These are phyloP conservation scores for Hawksworthiomyces lignivorus DNA, from an alignment of 2,329 filamentous ascomycete genomes.

Conservation along the genomic window DNA sequence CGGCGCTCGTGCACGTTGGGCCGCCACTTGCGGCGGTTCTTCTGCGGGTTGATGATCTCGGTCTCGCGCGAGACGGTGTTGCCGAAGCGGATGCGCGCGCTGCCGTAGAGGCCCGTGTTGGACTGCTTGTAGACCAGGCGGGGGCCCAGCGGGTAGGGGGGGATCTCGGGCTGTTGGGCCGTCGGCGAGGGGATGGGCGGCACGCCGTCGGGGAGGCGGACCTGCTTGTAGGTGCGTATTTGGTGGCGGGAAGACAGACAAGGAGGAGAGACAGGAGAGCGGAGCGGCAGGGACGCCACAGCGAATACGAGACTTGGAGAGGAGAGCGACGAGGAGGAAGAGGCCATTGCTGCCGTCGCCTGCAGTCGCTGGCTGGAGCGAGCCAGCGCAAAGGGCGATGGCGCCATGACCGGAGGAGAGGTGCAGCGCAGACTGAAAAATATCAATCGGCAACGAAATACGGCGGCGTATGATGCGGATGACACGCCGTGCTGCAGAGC, in stretches of 20 bases:
- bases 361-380: constrained; percentile 5
- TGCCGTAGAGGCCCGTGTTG: constrained; percentile 66
- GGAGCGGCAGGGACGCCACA: not conserved
- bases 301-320: not conserved
- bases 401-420: constrained; percentile 1
- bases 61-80: constrained; percentile 65
- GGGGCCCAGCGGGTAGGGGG: constrained; percentile 65
- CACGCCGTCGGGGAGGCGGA: constrained; percentile 13
- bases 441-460: no score
- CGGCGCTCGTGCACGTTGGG: constrained; percentile 66
- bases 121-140: constrained; percentile 70
- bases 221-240: constrained; percentile 21
- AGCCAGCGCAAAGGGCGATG: constrained; percentile 2
- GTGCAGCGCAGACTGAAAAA: no score
- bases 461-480: no score
- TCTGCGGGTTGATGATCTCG: constrained; percentile 41
- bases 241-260: constrained; percentile 24
- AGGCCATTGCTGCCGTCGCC: constrained; percentile 19
- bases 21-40: constrained; percentile 65
- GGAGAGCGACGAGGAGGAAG: constrained; percentile 7
- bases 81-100: constrained; percentile 65
- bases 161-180: constrained; percentile 35
- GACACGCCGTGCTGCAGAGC: no score
- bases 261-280: constrained; percentile 18
- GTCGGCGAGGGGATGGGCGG: constrained; percentile 38